Percentiles rank a stretch among this genome's conserved stretches.
phyloP scores from a whole-genome alignment of 495 filamentous ascomycete species.

The Xylaria intraflava region DNA sequence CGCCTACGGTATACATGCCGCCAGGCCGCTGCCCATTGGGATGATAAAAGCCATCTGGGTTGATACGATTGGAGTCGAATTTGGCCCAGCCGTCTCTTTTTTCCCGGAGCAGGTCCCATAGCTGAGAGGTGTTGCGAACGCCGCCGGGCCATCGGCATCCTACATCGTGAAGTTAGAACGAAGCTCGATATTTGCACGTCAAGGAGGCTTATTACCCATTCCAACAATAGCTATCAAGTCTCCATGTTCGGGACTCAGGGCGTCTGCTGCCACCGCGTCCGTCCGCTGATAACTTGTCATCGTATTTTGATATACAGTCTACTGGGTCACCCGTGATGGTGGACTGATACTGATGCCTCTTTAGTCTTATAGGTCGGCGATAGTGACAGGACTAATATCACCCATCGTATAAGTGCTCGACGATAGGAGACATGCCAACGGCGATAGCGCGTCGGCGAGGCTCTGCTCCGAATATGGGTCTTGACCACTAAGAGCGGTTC shows the following conservation, averaged over 20 bases:
- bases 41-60: slow-evolving; percentile 56
- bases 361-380: no score
- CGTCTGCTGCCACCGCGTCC: neutral
- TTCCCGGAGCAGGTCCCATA: slow-evolving; percentile 1
- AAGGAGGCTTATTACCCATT: neutral
- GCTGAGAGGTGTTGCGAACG: neutral
- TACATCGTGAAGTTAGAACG: neutral
- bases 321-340: no score
- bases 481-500: no score
- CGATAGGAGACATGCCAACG: no score
- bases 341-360: no score
- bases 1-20: slow-evolving; percentile 32
- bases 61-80: slow-evolving; percentile 26
- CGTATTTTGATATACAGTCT: no score
- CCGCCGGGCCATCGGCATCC: neutral
- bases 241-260: neutral
- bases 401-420: no score
- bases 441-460: no score
- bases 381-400: no score
- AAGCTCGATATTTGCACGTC: no score
- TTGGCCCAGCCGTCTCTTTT: neutral
- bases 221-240: neutral
- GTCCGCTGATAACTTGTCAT: no score
- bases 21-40: slow-evolving; percentile 38
- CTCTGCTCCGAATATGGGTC: no score